These are phyloP conservation scores for Senecio squalidus DNA, from an alignment of 140 eudicot genomes.

Conservation along the genomic window DNA sequence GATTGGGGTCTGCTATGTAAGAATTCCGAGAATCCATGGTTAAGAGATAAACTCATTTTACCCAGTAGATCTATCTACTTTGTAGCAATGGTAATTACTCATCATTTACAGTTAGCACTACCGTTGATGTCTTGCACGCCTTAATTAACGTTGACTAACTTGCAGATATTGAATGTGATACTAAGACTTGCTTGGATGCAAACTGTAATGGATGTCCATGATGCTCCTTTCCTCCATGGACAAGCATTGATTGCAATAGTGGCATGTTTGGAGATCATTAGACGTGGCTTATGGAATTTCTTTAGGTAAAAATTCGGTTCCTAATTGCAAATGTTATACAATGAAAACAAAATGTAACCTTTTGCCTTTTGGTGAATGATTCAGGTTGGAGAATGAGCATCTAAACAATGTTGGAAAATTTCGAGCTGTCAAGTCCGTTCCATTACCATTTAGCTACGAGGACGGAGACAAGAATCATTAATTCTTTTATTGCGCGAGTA, in stretches of 20 bases:
- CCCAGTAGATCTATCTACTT: conserved; percentile 46
- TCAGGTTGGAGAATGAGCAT: conserved; percentile 57
- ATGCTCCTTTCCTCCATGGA: conserved; percentile 41
- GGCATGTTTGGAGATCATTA: conserved; percentile 47
- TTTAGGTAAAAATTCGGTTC: conserved; percentile 32
- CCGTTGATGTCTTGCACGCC: background rate
- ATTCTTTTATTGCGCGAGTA: background rate
- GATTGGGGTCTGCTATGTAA: conserved; percentile 70
- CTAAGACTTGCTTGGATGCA: conserved; percentile 77
- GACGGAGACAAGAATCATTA: conserved; percentile 23
- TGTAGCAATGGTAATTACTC: conserved; percentile 52
- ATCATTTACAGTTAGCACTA: background rate
- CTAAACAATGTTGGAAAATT: conserved; percentile 50
- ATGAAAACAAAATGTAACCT: background rate
- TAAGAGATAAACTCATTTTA: conserved; percentile 67
- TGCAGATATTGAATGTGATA: conserved; percentile 46
- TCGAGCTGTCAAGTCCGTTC: conserved; percentile 52
- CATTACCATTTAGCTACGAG: conserved; percentile 45
- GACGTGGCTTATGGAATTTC: conserved; percentile 64
- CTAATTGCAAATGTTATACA: background rate
- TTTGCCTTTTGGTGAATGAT: background rate
- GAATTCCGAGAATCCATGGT: conserved; percentile 59
- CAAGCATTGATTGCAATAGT: conserved; percentile 34
- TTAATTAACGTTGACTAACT: background rate
- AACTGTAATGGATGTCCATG: conserved; percentile 41